Evolutionary conservation across 169 alveolate genomes (phyloP).

Genomic region (Plasmodium fragile): DNA sequence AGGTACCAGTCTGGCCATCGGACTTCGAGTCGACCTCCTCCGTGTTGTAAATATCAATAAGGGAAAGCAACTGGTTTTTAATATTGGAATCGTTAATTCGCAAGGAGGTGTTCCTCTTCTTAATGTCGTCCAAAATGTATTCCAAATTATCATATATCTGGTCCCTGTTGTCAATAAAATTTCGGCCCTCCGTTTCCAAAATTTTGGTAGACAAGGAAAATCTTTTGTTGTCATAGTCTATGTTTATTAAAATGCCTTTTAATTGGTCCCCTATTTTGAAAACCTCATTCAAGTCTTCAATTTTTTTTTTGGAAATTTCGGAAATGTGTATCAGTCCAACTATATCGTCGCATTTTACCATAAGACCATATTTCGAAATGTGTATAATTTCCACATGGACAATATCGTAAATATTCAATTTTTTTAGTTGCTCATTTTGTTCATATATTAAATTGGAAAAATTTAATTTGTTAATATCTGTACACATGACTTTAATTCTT

Average conservation of each 20-base stretch:
- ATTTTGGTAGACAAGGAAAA: conserved; percentile 67
- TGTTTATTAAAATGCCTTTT: conserved; percentile 65
- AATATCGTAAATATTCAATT: conserved; percentile 45
- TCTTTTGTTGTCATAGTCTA: conserved; percentile 68
- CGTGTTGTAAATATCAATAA: conserved; percentile 53
- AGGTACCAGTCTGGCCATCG: not conserved
- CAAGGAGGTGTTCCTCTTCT: conserved; percentile 27
- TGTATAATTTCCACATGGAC: conserved; percentile 69
- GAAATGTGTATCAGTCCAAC: conserved; percentile 70
- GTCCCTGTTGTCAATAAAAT: conserved; percentile 50
- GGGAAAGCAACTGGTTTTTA: conserved; percentile 60
- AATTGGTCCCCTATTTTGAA: conserved; percentile 64
- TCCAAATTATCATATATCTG: conserved; percentile 48
- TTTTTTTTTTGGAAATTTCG: conserved; percentile 63
- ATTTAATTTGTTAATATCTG: conserved; percentile 66
- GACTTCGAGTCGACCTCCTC: conserved; percentile 4
- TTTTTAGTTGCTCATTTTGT: conserved; percentile 71
- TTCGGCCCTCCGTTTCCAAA: conserved; percentile 42
- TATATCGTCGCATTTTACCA: conserved; percentile 69
- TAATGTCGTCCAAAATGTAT: conserved; percentile 22
- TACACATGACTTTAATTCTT: conserved; percentile 62
- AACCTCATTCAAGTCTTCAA: conserved; percentile 19
- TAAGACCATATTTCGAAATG: conserved; percentile 72
- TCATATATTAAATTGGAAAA: conserved; percentile 71
- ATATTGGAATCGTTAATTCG: conserved; percentile 57